A percentile compares a stretch with the other conserved stretches of the same genome.
Conservation (phyloP, 495 filamentous ascomycete species). For the Neohortaea acidophila region DNA sequence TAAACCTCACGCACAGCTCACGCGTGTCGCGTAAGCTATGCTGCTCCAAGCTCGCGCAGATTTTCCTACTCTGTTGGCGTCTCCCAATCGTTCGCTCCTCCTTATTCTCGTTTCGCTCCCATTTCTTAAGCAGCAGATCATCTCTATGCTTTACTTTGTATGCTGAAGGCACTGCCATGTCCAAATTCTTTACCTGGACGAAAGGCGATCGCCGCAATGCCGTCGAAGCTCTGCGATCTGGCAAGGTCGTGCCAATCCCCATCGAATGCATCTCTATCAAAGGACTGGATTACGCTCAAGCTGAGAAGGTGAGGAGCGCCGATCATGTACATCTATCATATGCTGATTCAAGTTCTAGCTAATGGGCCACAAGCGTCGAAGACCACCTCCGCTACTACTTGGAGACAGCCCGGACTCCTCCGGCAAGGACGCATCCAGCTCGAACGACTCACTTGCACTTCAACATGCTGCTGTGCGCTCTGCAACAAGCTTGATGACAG, state of each 20-base stretch:
- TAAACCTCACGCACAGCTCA: no score
- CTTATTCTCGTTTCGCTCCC: no score
- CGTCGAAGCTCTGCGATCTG: constrained; percentile 11
- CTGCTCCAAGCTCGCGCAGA: no score
- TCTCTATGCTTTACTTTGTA: no score
- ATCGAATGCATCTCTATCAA: constrained; percentile 13
- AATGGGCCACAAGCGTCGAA: not conserved
- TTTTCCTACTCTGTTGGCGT: no score
- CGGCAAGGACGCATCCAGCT: constrained; percentile 12
- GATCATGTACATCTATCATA: not conserved
- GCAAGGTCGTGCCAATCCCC: constrained; percentile 11
- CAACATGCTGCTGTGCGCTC: constrained; percentile 26
- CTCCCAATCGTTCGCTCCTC: no score
- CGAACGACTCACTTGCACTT: constrained; percentile 16
- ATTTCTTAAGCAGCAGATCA: no score
- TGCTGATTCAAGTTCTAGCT: not conserved
- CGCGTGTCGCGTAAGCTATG: no score
- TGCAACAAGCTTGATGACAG: constrained; percentile 24
- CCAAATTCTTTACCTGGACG: constrained; percentile 28
- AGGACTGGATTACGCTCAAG: constrained; percentile 4
- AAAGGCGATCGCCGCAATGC: constrained; percentile 22
- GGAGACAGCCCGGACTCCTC: constrained; percentile 9
- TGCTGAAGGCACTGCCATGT: constrained; percentile 15
- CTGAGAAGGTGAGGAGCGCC: constrained; percentile 1
- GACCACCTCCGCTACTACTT: constrained; percentile 10